Conservation (phyloP, 306 rosid genomes). For the Lathyrus aphaca region DNA sequence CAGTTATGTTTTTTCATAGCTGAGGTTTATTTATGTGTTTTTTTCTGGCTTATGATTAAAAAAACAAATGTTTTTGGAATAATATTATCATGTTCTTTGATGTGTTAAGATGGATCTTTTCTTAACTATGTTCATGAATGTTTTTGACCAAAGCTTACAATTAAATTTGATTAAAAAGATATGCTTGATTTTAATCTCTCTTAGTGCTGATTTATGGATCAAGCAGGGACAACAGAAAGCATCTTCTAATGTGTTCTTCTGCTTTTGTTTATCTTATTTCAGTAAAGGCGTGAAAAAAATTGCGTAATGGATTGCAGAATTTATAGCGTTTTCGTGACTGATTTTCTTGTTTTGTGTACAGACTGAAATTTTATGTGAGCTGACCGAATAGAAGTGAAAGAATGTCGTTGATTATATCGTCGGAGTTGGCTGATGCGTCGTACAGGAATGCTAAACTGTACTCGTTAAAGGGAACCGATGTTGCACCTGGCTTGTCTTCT, state of each 20-base stretch:
- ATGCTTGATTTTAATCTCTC: neutral
- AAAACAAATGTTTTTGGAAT: neutral
- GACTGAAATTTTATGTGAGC: constrained; percentile 42
- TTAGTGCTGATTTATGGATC: constrained; percentile 13
- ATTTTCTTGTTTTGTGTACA: constrained; percentile 41
- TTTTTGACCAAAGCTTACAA: neutral
- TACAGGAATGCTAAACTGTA: constrained; percentile 65
- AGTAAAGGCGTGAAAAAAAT: constrained; percentile 16
- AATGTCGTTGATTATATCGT: constrained; percentile 80
- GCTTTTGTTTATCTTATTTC: constrained; percentile 33
- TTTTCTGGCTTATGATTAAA: neutral
- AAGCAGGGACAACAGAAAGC: neutral
- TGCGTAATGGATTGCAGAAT: constrained; percentile 5
- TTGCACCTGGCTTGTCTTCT: constrained; percentile 56
- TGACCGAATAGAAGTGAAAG: constrained; percentile 35
- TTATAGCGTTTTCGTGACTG: constrained; percentile 31
- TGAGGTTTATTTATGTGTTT: neutral
- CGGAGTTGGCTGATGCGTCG: constrained; percentile 61
- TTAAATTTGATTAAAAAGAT: neutral
- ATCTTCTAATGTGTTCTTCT: constrained; percentile 23
- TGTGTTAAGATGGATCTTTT: constrained; percentile 13
- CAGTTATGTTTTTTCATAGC: neutral
- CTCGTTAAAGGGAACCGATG: constrained; percentile 65
- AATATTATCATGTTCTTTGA: neutral
- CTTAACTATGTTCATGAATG: neutral